Evolutionary conservation across 2,329 filamentous ascomycete genomes (phyloP).

Genomic region (Ceratocystis albifundus): DNA sequence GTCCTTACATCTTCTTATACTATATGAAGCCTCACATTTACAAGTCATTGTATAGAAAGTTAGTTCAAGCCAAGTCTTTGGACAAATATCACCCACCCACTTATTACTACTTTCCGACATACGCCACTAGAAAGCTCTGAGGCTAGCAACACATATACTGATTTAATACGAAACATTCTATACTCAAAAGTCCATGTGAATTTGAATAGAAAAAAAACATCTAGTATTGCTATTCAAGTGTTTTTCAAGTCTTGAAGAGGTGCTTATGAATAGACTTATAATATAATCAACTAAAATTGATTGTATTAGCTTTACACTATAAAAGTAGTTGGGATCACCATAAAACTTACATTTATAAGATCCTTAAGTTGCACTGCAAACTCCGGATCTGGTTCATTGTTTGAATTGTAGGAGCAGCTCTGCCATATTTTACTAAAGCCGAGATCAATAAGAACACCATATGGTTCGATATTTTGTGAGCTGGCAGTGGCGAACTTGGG

Average conservation of each 20-base stretch:
- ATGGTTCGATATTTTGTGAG: conserved; percentile 39
- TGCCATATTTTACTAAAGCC: conserved; percentile 55
- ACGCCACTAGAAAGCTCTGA: no score
- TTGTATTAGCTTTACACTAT: neutral
- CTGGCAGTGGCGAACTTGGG: conserved; percentile 38
- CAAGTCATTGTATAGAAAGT: no score
- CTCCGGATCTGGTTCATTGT: conserved; percentile 38
- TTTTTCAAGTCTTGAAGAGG: neutral
- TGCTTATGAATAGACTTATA: neutral
- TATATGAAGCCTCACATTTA: no score
- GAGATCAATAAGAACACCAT: conserved; percentile 46
- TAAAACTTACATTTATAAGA: conserved; percentile 40
- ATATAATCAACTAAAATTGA: neutral
- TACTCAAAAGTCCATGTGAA: no score
- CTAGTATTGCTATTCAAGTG: neutral
- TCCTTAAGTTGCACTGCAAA: conserved; percentile 46
- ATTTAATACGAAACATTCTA: no score
- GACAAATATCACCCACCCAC: no score
- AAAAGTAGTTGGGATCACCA: no score
- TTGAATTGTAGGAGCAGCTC: conserved; percentile 41
- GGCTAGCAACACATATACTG: no score
- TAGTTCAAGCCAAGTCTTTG: no score
- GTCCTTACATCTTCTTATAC: no score
- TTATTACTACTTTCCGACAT: no score
- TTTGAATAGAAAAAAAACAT: no score